Percentiles rank a stretch among this genome's conserved stretches.
Conservation (phyloP, 2,329 filamentous ascomycete genomes). For the Sarocladiaceae sp. region DNA sequence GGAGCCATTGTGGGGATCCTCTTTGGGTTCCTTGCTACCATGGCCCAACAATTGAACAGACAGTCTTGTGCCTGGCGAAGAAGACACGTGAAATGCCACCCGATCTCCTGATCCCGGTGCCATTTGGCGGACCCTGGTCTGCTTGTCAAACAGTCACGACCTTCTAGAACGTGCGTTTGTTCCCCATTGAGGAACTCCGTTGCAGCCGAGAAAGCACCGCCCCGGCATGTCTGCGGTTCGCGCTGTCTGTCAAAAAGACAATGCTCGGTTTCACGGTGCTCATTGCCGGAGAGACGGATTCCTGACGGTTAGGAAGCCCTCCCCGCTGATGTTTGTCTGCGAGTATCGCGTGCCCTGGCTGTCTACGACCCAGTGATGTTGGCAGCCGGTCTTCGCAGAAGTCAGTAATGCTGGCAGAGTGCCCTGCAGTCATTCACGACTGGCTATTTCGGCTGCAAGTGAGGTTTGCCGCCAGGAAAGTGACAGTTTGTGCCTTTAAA, state of each 20-base stretch:
- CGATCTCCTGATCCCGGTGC: not conserved
- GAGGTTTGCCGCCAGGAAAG: not conserved
- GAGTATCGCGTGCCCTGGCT: not conserved
- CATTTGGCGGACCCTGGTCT: not conserved
- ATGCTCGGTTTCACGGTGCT: not conserved
- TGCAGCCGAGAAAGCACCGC: conserved; percentile 4
- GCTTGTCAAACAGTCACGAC: conserved; percentile 5
- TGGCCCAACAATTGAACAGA: not conserved
- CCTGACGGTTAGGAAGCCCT: not conserved
- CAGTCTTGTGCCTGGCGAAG: not conserved
- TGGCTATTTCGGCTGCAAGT: not conserved
- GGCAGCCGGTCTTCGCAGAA: not conserved
- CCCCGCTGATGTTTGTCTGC: conserved; percentile 1
- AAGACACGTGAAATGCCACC: not conserved
- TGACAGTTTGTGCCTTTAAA: not conserved
- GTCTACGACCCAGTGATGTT: not conserved
- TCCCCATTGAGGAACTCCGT: not conserved
- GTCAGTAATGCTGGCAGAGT: no score
- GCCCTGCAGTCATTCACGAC: not conserved
- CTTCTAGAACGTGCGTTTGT: conserved; percentile 8
- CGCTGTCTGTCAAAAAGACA: not conserved
- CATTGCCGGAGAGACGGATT: not conserved
- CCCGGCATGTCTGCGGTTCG: not conserved
- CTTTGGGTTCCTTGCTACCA: not conserved
- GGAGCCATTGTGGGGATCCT: not conserved